phyloP scores from a whole-genome alignment of 2,329 filamentous ascomycete genomes.

The Alternaria longipes region DNA sequence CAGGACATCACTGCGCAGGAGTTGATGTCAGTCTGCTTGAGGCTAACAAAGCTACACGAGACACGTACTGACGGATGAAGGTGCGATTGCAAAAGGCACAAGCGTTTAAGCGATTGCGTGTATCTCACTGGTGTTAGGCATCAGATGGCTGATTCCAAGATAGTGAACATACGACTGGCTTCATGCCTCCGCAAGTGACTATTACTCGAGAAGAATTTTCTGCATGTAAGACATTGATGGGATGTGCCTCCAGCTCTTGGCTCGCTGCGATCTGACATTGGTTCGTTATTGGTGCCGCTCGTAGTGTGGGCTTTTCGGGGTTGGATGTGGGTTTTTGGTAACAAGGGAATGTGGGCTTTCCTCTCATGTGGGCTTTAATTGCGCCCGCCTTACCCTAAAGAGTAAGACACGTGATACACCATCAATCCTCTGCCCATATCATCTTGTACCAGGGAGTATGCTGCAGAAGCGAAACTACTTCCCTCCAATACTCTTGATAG shows the following conservation, averaged over 20 bases:
- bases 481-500: neutral
- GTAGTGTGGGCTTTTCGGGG: neutral
- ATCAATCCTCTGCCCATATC: neutral
- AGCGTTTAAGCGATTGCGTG: neutral
- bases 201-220: neutral
- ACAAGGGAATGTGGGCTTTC: conserved; percentile 15
- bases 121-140: neutral
- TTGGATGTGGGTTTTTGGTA: conserved; percentile 1
- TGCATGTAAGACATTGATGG: neutral
- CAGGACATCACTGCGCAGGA: conserved; percentile 3
- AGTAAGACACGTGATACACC: neutral
- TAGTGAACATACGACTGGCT: neutral
- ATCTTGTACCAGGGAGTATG: neutral
- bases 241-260: neutral
- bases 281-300: neutral
- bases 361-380: conserved; percentile 18
- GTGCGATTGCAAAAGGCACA: neutral
- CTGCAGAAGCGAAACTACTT: neutral
- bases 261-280: neutral
- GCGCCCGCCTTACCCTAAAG: conserved; percentile 7
- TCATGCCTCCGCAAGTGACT: neutral
- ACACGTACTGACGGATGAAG: conserved; percentile 1
- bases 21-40: neutral
- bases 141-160: neutral
- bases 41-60: neutral